A percentile compares a stretch with the other conserved stretches of the same genome.
Evolutionary conservation across 2,329 filamentous ascomycete genomes (phyloP).

Genomic region (Diaporthe velutina): DNA sequence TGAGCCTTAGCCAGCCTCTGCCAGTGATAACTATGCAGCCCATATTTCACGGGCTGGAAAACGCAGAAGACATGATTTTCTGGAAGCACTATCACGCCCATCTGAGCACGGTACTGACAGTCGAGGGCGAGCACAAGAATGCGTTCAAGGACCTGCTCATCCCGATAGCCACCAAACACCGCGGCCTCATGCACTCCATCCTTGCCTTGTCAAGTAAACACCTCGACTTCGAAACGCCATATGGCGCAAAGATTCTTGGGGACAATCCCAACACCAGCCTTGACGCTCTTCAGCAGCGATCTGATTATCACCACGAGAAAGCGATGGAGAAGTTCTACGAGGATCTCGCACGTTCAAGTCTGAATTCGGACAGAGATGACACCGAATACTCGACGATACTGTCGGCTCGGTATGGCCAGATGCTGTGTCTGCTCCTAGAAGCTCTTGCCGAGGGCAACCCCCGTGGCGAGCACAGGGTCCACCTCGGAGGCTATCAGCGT

Average conservation of each 20-base stretch:
- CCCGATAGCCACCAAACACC: slow-evolving; percentile 83
- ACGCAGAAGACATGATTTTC: slow-evolving; percentile 81
- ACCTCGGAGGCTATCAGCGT: slow-evolving; percentile 81
- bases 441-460: slow-evolving; percentile 68
- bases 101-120: slow-evolving; percentile 83
- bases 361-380: slow-evolving; percentile 54
- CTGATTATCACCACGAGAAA: slow-evolving; percentile 67
- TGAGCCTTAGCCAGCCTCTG: slow-evolving; percentile 58
- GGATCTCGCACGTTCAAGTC: slow-evolving; percentile 55
- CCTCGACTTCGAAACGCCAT: slow-evolving; percentile 70
- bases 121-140: slow-evolving; percentile 85
- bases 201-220: slow-evolving; percentile 87
- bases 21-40: slow-evolving; percentile 70
- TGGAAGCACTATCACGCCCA: slow-evolving; percentile 86
- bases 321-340: slow-evolving; percentile 66
- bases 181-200: slow-evolving; percentile 91
- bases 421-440: slow-evolving; percentile 72
- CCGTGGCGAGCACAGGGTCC: slow-evolving; percentile 80
- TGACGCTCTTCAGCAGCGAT: slow-evolving; percentile 62
- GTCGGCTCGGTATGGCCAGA: slow-evolving; percentile 71
- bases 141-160: slow-evolving; percentile 88
- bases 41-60: slow-evolving; percentile 86
- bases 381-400: slow-evolving; percentile 61
- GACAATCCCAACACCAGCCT: slow-evolving; percentile 62
- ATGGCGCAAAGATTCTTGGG: slow-evolving; percentile 65